Conservation (phyloP, 805 yeast species). For the Hanseniaspora mollemarum region DNA sequence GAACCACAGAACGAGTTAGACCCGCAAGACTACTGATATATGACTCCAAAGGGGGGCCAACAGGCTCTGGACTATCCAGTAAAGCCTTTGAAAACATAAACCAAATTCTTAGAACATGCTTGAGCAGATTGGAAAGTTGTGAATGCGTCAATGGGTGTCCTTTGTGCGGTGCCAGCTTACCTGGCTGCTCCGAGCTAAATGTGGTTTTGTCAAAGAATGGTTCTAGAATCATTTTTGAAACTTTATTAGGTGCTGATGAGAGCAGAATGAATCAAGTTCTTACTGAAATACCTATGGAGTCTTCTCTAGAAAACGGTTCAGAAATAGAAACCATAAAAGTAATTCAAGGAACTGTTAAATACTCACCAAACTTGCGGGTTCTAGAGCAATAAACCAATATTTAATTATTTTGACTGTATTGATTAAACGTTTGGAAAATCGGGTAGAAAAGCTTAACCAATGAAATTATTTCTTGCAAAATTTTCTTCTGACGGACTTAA, state of each 20-base stretch:
- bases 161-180: constrained; percentile 63
- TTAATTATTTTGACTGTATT: too few relatives aligned
- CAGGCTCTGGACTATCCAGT: constrained; percentile 68
- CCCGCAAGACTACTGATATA: constrained; percentile 81
- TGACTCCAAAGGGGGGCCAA: constrained; percentile 71
- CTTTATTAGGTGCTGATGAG: constrained; percentile 44
- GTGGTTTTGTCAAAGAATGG: constrained; percentile 82
- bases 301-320: constrained; percentile 72
- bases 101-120: constrained; percentile 49
- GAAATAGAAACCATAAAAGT: constrained; percentile 59
- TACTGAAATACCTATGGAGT: constrained; percentile 59
- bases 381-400: constrained; percentile 20
- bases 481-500: neutral
- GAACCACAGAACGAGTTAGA: constrained; percentile 59
- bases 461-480: neutral
- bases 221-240: constrained; percentile 55
- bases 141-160: constrained; percentile 61
- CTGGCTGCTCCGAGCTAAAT: constrained; percentile 69
- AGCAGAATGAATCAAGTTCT: constrained; percentile 28
- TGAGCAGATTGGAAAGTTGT: constrained; percentile 51
- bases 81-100: constrained; percentile 73
- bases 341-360: constrained; percentile 43
- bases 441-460: neutral
- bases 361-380: constrained; percentile 50
- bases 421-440: neutral